Conservation (phyloP, 768 basidiomycete species). For the Russula vinacea region DNA sequence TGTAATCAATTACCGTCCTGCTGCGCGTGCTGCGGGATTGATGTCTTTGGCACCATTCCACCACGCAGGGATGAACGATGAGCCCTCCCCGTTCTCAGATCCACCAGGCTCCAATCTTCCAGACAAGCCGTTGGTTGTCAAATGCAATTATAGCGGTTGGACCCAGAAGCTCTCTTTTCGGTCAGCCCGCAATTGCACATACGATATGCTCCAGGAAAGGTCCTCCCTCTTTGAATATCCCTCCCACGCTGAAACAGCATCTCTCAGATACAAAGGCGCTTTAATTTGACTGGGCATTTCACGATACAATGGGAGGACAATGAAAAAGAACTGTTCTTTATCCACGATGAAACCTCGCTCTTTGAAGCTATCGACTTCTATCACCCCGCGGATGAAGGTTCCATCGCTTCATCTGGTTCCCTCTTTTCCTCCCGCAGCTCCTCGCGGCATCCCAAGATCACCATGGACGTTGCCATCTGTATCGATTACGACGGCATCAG, state of each 20-base stretch:
- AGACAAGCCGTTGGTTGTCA: slow-evolving; percentile 77
- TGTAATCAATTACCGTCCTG: not conserved
- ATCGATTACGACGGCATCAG: slow-evolving; percentile 91
- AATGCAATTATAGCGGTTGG: slow-evolving; percentile 73
- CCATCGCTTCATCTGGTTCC: slow-evolving; percentile 68
- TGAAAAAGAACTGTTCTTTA: slow-evolving; percentile 72
- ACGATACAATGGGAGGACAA: slow-evolving; percentile 83
- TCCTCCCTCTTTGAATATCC: slow-evolving; percentile 34
- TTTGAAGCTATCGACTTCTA: slow-evolving; percentile 88
- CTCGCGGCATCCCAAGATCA: slow-evolving; percentile 60
- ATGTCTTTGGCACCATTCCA: slow-evolving; percentile 3
- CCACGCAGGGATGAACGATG: slow-evolving; percentile 18
- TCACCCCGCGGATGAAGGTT: slow-evolving; percentile 68
- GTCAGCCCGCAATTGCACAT: slow-evolving; percentile 76
- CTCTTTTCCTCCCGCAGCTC: slow-evolving; percentile 65
- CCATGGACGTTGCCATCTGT: slow-evolving; percentile 67
- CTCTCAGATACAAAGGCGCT: slow-evolving; percentile 77
- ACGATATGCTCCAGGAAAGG: slow-evolving; percentile 72
- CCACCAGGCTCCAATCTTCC: slow-evolving; percentile 37
- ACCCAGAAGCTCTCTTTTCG: slow-evolving; percentile 76
- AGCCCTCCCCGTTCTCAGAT: not conserved
- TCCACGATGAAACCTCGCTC: slow-evolving; percentile 68
- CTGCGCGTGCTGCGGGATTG: not conserved
- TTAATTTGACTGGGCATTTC: slow-evolving; percentile 69
- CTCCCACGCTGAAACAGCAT: slow-evolving; percentile 14